Evolutionary conservation across 441 rosid species (phyloP).

Genomic region (Populus hybrid): DNA sequence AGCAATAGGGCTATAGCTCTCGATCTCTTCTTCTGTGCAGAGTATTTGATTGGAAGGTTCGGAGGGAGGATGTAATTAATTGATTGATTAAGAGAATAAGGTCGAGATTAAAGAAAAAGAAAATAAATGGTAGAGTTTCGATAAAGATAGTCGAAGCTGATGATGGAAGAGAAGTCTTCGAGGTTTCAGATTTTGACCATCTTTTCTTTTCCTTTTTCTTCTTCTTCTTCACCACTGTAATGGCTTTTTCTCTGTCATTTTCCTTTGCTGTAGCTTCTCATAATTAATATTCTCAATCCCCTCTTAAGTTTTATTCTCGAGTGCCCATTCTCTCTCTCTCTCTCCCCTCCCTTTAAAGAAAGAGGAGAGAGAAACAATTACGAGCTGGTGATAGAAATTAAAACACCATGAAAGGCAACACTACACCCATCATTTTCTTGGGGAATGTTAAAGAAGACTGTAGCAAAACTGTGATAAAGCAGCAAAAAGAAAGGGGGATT

Average conservation of each 20-base stretch:
- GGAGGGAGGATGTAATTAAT: background rate
- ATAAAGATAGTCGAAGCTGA: slow-evolving; percentile 55
- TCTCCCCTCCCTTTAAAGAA: slow-evolving; percentile 3
- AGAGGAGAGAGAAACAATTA: background rate
- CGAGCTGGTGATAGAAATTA: background rate
- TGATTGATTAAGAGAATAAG: background rate
- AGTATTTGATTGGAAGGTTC: background rate
- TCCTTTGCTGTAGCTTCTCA: background rate
- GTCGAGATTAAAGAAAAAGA: slow-evolving; percentile 15
- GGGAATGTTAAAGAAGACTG: slow-evolving; percentile 78
- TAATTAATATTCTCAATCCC: background rate
- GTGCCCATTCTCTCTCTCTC: slow-evolving; percentile 4
- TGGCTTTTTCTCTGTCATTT: slow-evolving; percentile 40
- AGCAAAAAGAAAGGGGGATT: slow-evolving; percentile 42
- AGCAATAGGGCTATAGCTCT: background rate
- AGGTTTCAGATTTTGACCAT: slow-evolving; percentile 69
- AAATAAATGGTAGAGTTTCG: slow-evolving; percentile 40
- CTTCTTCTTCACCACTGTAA: slow-evolving; percentile 25
- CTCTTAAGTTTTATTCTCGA: slow-evolving; percentile 16
- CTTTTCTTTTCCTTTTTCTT: slow-evolving; percentile 31
- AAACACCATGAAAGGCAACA: background rate
- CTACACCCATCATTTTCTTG: slow-evolving; percentile 48
- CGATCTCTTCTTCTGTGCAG: background rate
- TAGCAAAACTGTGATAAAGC: slow-evolving; percentile 51
- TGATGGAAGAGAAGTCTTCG: slow-evolving; percentile 56